Percentiles rank a stretch among this genome's conserved stretches.
phyloP scores from a whole-genome alignment of 2,329 filamentous ascomycete species.

The Torrubiella hemipterigena region DNA sequence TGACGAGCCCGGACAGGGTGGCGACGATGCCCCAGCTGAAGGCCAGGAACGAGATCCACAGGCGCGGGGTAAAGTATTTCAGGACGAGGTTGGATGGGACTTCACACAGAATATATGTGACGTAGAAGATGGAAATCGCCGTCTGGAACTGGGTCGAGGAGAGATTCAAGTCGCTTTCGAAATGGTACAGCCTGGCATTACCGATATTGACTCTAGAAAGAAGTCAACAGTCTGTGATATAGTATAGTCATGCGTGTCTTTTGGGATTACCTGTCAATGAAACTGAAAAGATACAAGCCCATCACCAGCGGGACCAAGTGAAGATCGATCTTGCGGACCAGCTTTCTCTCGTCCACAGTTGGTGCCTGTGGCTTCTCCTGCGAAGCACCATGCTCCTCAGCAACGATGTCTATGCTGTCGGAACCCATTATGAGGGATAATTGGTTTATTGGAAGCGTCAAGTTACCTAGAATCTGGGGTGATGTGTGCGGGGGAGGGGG shows the following conservation, averaged over 20 bases:
- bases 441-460: no score
- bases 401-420: no score
- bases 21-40: conserved; percentile 55
- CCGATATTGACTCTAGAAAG: conserved; percentile 58
- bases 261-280: conserved; percentile 51
- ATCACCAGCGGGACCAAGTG: conserved; percentile 56
- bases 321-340: conserved; percentile 53
- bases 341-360: conserved; percentile 32
- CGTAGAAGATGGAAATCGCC: conserved; percentile 54
- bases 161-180: conserved; percentile 52
- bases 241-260: no score
- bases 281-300: conserved; percentile 62
- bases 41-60: conserved; percentile 55
- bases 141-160: conserved; percentile 55
- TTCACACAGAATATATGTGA: conserved; percentile 51
- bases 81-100: conserved; percentile 54
- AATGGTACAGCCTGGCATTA: conserved; percentile 54
- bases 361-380: no score
- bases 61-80: conserved; percentile 48
- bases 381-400: no score
- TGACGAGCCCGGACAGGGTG: conserved; percentile 56
- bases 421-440: no score
- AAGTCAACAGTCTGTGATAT: no score
- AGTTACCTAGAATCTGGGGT: no score
- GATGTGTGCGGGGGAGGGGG: no score